Percentiles rank a stretch among this genome's conserved stretches.
These are phyloP conservation scores for Scleroderma citrinum DNA, from an alignment of 768 basidiomycete genomes.

Conservation along the genomic window DNA sequence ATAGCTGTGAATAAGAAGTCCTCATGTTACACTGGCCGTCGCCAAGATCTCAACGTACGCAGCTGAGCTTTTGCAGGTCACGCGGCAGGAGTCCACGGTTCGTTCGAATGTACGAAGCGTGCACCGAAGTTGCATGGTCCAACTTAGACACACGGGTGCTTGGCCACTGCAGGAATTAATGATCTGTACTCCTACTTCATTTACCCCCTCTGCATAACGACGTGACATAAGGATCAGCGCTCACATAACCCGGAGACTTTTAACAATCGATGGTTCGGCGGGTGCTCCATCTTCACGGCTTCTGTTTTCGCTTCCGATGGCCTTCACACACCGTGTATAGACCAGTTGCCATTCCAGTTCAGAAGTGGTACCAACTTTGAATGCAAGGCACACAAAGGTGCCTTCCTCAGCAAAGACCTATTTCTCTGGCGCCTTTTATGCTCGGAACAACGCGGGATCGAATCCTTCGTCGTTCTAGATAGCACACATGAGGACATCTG, in stretches of 20 bases:
- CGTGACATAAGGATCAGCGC: slow-evolving; percentile 5
- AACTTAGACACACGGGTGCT: neutral
- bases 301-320: slow-evolving; percentile 1
- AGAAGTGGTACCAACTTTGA: neutral
- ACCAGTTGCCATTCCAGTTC: neutral
- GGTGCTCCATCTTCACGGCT: neutral
- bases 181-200: neutral
- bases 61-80: neutral
- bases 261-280: neutral
- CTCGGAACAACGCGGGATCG: slow-evolving; percentile 1
- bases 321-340: neutral
- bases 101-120: neutral
- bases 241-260: neutral
- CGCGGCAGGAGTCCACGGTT: neutral
- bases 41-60: neutral
- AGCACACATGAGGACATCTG: slow-evolving; percentile 1
- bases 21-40: neutral
- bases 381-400: neutral
- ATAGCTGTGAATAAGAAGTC: slow-evolving; percentile 4
- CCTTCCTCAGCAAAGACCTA: neutral
- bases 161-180: neutral
- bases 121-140: neutral
- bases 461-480: neutral
- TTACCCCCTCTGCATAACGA: neutral
- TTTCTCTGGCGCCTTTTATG: neutral